A percentile compares a stretch with the other conserved stretches of the same genome.
phyloP scores from a whole-genome alignment of 2,329 filamentous ascomycete species.

The Tolypocladium album region DNA sequence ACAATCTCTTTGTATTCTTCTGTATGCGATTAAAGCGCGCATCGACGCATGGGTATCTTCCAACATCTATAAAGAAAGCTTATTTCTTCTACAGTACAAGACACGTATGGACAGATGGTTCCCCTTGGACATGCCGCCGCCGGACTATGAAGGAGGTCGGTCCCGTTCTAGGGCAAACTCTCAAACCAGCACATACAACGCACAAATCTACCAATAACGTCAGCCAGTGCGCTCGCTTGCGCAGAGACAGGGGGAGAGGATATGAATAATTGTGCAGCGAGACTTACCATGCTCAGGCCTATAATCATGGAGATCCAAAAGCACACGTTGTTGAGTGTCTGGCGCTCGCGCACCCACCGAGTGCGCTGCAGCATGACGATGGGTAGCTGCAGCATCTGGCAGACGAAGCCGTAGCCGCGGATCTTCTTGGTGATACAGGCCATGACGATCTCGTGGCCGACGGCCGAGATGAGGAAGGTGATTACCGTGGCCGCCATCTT shows the following conservation, averaged over 20 bases:
- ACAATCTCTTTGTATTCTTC: too few relatives aligned
- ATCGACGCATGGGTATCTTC: not conserved
- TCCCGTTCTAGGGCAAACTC: not conserved
- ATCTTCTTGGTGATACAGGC: slow-evolving; percentile 97
- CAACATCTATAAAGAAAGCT: too few relatives aligned
- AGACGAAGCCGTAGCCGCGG: slow-evolving; percentile 82
- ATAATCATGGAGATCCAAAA: slow-evolving; percentile 92
- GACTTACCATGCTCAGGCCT: slow-evolving; percentile 65
- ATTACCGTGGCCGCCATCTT: slow-evolving; percentile 70
- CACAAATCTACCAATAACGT: slow-evolving; percentile 33
- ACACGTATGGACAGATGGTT: not conserved
- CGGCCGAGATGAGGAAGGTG: slow-evolving; percentile 81
- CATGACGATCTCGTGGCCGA: slow-evolving; percentile 94
- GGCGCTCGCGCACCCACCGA: slow-evolving; percentile 60
- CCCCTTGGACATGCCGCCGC: not conserved
- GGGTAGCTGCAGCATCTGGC: slow-evolving; percentile 94
- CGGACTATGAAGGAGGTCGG: not conserved
- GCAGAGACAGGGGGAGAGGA: not conserved
- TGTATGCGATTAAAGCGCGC: not conserved
- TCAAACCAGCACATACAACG: slow-evolving; percentile 32
- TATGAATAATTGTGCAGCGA: not conserved
- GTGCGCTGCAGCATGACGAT: slow-evolving; percentile 88
- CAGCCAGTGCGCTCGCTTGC: slow-evolving; percentile 7
- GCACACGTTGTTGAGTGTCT: slow-evolving; percentile 76
- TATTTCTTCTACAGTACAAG: not conserved